Percentiles rank a stretch among this genome's conserved stretches.
Conservation (phyloP, 140 eudicot species). For the Bidens hawaiensis region DNA sequence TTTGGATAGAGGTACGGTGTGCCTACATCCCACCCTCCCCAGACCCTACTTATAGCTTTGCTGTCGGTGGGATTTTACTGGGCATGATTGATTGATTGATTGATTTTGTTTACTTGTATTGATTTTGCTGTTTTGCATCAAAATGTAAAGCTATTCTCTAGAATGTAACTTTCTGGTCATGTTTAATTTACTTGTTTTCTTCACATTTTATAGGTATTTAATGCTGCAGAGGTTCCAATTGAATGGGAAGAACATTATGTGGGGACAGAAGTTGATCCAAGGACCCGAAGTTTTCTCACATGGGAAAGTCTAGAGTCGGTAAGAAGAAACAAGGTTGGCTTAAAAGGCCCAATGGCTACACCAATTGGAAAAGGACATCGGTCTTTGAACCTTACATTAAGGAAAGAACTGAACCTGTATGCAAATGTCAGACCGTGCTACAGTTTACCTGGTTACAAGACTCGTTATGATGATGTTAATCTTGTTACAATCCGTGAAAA, state of each 20-base stretch:
- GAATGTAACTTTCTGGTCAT: too few species aligned
- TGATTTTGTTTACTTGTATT: too few species aligned
- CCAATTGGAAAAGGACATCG: constrained; percentile 98
- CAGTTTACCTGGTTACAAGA: constrained; percentile 93
- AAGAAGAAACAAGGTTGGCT: constrained; percentile 67
- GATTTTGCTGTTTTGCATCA: too few species aligned
- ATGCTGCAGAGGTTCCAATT: constrained; percentile 76
- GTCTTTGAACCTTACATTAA: constrained; percentile 81
- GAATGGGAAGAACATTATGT: constrained; percentile 98
- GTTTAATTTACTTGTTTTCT: neutral
- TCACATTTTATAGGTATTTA: constrained; percentile 55
- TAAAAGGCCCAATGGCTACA: constrained; percentile 98
- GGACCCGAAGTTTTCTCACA: constrained; percentile 94
- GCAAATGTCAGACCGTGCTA: constrained; percentile 97
- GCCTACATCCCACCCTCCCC: too few species aligned
- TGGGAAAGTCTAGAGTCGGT: constrained; percentile 98
- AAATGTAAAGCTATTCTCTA: too few species aligned
- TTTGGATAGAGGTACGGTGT: too few species aligned
- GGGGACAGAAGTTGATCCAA: constrained; percentile 76
- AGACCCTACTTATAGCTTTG: too few species aligned
- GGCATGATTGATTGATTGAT: too few species aligned
- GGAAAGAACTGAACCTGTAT: constrained; percentile 84
- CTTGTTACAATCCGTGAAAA: constrained; percentile 91
- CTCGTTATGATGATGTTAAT: constrained; percentile 80
- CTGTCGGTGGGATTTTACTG: too few species aligned